Evolutionary conservation across 495 filamentous ascomycete species (phyloP), one percentile per base, ranked within the genome.

Genomic region (Xylaria nigripes): DNA sequence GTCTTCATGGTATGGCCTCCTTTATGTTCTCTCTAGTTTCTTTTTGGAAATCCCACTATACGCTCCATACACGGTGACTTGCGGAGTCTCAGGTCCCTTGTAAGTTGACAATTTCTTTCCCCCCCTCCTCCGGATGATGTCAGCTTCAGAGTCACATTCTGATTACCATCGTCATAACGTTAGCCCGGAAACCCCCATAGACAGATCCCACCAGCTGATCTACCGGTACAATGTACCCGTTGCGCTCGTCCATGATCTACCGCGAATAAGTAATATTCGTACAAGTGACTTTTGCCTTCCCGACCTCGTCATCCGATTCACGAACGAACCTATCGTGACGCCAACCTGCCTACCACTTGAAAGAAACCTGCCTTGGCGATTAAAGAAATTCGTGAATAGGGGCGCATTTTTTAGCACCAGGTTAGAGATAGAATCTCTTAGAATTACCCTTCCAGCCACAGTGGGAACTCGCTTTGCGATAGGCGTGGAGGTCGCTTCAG

Each of bases 221-320:
- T 51, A 50, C 18, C 46, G 78, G 77, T 77, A 79, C 75, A 81
- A 68, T 36, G 68, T 83, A 71, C 80, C 77, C 60, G 70, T 80
- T 82, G 66, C 81, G 68, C 69, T 84, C 81, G 76, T 83, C 83
- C 68, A 45, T 43, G n/a, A 13, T 40, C 23, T 23, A 41, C 41
- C 41, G 18, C 36, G 50, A 42, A 34, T n/a, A 18, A 53, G 15
- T 40, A 41, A 45, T 57, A 27, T 27, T 51, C 25, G 49, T 30
- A 56, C 48, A 44, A 48, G 29, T 29, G 38, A 36, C 32, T 55
- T n/a, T n/a, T 29, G 30, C 29, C 41, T 22, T 23, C 48, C 54
- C 63, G 48, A 34, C 23, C 52, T 23, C 45, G 19, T 13, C 0
- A 16, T 29, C 22, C 36, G 38, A 51, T 30, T 16, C 49, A 7